phyloP scores from a whole-genome alignment of 441 rosid species.

The Adansonia grandidieri region DNA sequence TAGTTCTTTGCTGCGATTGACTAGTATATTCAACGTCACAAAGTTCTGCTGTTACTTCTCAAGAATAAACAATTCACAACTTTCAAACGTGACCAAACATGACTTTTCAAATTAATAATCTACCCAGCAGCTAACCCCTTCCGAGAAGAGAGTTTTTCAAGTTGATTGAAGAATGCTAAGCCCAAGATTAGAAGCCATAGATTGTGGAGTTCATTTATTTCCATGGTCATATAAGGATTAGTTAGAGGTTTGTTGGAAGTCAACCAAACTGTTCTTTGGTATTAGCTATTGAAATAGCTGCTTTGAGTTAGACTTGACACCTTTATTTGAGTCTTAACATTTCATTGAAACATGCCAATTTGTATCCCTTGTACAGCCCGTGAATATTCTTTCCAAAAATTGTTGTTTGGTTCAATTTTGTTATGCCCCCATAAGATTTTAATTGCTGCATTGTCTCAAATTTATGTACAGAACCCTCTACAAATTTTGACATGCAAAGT shows the following conservation, averaged over 20 bases:
- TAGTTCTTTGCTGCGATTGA: conserved; percentile 1
- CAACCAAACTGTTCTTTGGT: conserved; percentile 12
- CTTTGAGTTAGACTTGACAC: background rate
- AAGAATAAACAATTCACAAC: background rate
- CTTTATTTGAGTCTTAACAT: background rate
- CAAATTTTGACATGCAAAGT: conserved; percentile 10
- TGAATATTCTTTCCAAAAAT: background rate
- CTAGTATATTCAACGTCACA: background rate
- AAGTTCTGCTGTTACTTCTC: conserved; percentile 15
- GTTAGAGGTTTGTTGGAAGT: background rate
- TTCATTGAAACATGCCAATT: background rate
- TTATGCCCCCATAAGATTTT: background rate
- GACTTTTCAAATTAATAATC: background rate
- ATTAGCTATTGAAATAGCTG: background rate
- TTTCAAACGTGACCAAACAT: background rate
- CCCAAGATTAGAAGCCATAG: background rate
- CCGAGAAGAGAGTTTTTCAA: background rate
- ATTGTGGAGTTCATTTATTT: background rate
- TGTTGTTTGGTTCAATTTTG: conserved; percentile 8
- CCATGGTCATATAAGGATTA: background rate
- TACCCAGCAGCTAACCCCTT: background rate
- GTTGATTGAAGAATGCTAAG: background rate
- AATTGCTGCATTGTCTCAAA: conserved; percentile 9
- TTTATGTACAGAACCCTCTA: background rate
- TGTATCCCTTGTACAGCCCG: conserved; percentile 6